Percentiles rank a stretch among this genome's conserved stretches.
Conservation (phyloP, 2,329 filamentous ascomycete species). For the Mycosphaerella arachidis region DNA sequence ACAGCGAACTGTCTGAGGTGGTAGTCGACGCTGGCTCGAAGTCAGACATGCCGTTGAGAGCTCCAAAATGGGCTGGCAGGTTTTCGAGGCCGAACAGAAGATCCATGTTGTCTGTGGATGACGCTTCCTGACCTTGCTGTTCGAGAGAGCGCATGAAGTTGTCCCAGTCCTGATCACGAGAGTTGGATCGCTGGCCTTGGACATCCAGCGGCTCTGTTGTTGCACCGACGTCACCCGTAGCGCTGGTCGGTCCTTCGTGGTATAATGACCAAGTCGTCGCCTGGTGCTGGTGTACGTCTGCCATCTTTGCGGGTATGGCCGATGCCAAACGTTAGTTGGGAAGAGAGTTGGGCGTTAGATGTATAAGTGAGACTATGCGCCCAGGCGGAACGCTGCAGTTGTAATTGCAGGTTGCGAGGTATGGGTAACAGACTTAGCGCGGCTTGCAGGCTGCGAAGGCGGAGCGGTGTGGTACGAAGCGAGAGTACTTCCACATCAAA, state of each 20-base stretch:
- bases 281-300: neutral
- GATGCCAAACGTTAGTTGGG: neutral
- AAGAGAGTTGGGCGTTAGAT: neutral
- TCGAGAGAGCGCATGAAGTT: constrained; percentile 14
- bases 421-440: constrained; percentile 14
- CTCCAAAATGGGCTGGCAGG: constrained; percentile 13
- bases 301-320: neutral
- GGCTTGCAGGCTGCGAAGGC: constrained; percentile 11
- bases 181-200: constrained; percentile 15
- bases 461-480: constrained; percentile 24
- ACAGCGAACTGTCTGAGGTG: constrained; percentile 10
- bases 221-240: constrained; percentile 17
- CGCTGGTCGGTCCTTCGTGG: constrained; percentile 11
- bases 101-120: constrained; percentile 10
- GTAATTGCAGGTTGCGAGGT: constrained; percentile 4
- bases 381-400: neutral
- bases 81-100: constrained; percentile 13
- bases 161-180: constrained; percentile 19
- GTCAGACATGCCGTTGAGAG: constrained; percentile 13
- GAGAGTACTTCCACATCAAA: constrained; percentile 19
- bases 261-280: constrained; percentile 13
- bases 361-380: neutral
- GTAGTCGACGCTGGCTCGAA: constrained; percentile 10
- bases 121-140: constrained; percentile 6
- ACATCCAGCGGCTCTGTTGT: constrained; percentile 13